Evolutionary conservation across 495 filamentous ascomycete genomes (phyloP).

Genomic region (Talaromyces nanjingensis): DNA sequence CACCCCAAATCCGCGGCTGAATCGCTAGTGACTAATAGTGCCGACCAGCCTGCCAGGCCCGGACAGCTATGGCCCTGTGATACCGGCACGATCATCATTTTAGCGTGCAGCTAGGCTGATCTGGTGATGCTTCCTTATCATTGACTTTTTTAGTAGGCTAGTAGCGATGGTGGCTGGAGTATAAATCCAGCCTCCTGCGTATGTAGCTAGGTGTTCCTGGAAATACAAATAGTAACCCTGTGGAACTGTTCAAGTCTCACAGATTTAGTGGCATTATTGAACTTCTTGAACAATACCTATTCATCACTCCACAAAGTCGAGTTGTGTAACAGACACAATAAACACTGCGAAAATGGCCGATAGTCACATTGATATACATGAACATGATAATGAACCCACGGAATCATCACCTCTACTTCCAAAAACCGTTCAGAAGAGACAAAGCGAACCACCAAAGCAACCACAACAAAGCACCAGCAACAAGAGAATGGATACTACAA

Average conservation of each 20-base stretch:
- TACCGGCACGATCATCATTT: not conserved
- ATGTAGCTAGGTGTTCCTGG: not conserved
- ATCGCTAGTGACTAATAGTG: not conserved
- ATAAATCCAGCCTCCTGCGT: not conserved
- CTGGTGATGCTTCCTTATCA: slow-evolving; percentile 1
- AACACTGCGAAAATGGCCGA: not conserved
- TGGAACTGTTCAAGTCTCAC: not conserved
- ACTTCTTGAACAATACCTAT: not conserved
- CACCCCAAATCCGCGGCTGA: not conserved
- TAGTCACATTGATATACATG: not conserved
- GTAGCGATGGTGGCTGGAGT: not conserved
- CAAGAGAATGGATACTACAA: not conserved
- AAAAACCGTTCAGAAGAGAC: not conserved
- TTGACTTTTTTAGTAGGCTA: not conserved
- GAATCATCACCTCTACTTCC: slow-evolving; percentile 8
- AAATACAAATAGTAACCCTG: not conserved
- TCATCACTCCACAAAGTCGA: not conserved
- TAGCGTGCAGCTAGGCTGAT: not conserved
- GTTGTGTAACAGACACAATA: not conserved
- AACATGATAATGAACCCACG: slow-evolving; percentile 4
- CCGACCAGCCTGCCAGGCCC: not conserved
- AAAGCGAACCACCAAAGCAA: not conserved
- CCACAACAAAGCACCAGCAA: not conserved
- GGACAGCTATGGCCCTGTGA: not conserved
- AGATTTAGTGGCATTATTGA: not conserved